Conservation (phyloP, 306 rosid genomes). For the Cicer pinnatifidum region DNA sequence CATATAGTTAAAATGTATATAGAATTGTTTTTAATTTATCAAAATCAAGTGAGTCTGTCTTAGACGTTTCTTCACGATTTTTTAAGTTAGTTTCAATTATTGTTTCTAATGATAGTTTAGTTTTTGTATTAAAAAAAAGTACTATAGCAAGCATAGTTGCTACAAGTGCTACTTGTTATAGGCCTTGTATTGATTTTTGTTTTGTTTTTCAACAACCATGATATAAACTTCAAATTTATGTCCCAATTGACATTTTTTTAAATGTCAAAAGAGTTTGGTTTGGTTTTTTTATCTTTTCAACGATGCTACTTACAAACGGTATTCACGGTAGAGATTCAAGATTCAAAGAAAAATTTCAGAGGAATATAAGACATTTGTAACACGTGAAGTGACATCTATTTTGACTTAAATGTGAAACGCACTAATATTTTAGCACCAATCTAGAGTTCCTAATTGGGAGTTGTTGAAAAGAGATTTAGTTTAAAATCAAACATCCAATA, state of each 20-base stretch:
- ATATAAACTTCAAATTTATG: slow-evolving; percentile 26
- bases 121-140: too few relatives aligned
- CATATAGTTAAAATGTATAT: too few relatives aligned
- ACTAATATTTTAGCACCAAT: not conserved
- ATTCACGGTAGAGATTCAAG: slow-evolving; percentile 57
- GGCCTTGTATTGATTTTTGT: not conserved
- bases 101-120: too few relatives aligned
- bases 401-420: slow-evolving; percentile 46
- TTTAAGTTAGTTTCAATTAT: too few relatives aligned
- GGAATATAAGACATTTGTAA: not conserved
- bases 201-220: slow-evolving; percentile 41
- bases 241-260: not conserved
- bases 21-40: too few relatives aligned
- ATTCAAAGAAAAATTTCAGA: not conserved
- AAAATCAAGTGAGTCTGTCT: too few relatives aligned
- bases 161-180: not conserved
- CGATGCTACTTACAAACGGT: slow-evolving; percentile 38
- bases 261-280: slow-evolving; percentile 29
- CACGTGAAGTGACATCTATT: slow-evolving; percentile 30
- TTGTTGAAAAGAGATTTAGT: slow-evolving; percentile 21
- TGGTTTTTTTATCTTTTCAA: slow-evolving; percentile 31
- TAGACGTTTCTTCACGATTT: too few relatives aligned
- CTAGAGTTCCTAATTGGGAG: not conserved
- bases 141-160: not conserved
- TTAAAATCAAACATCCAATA: not conserved